Evolutionary conservation across 306 rosid genomes (phyloP).

Genomic region (Malus orientalis): DNA sequence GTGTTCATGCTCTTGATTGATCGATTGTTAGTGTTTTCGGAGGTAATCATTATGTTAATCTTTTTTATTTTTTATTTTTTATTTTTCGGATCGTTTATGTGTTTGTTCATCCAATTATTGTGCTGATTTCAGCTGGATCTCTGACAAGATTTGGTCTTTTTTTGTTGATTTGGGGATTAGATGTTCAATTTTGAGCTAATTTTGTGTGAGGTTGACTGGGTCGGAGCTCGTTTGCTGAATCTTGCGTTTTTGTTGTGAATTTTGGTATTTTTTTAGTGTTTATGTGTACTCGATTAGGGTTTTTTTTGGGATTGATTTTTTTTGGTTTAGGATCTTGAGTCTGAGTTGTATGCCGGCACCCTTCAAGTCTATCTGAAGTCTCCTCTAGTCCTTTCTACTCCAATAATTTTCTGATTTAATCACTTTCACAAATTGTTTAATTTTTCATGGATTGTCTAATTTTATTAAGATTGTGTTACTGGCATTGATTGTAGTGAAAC

Average conservation of each 20-base stretch:
- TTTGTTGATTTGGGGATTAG: neutral
- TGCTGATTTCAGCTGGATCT: slow-evolving; percentile 1
- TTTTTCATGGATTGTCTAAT: neutral
- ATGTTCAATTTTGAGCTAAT: neutral
- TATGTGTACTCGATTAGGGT: neutral
- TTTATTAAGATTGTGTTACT: neutral
- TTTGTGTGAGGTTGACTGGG: neutral
- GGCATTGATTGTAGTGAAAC: neutral
- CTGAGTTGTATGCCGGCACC: neutral
- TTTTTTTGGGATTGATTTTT: neutral
- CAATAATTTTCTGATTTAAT: neutral
- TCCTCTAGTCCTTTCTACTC: slow-evolving; percentile 5
- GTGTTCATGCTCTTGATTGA: neutral
- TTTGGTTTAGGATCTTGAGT: slow-evolving; percentile 4
- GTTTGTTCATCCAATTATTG: neutral
- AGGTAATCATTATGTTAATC: neutral
- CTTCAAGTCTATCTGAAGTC: neutral
- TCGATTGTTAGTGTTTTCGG: neutral
- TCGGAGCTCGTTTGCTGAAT: neutral
- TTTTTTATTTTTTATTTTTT: neutral
- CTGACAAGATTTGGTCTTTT: neutral
- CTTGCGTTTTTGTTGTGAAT: neutral
- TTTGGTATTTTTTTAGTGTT: neutral
- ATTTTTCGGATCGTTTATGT: neutral
- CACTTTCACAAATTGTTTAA: neutral